Evolutionary conservation across 2,329 filamentous ascomycete genomes (phyloP).

Genomic region (Sarocladium oryzae): DNA sequence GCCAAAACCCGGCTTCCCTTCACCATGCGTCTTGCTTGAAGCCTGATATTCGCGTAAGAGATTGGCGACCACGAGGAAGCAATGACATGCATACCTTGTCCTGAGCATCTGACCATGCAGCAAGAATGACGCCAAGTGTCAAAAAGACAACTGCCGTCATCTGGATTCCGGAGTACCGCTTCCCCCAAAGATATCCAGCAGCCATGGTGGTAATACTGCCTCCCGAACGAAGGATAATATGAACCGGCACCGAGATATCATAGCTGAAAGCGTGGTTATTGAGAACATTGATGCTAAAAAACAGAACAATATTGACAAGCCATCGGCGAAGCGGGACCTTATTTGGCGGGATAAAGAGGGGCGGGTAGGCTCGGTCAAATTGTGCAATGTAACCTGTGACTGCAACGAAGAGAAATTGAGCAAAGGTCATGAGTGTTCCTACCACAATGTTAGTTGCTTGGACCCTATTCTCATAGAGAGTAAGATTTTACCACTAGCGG

Average conservation of each 20-base stretch:
- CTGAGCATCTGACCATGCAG: slow-evolving; percentile 83
- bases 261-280: slow-evolving; percentile 99
- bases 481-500: neutral
- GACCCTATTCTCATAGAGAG: slow-evolving; percentile 11
- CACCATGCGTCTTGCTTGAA: slow-evolving; percentile 7
- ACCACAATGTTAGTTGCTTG: neutral
- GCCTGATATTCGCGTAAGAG: slow-evolving; percentile 9
- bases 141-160: slow-evolving; percentile 75
- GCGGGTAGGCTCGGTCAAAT: slow-evolving; percentile 59
- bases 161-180: slow-evolving; percentile 74
- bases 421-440: slow-evolving; percentile 72
- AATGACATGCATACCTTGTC: slow-evolving; percentile 57
- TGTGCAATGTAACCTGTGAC: slow-evolving; percentile 71
- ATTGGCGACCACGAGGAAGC: neutral
- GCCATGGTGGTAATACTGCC: slow-evolving; percentile 94
- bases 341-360: slow-evolving; percentile 69
- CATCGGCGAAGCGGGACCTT: slow-evolving; percentile 79
- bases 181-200: slow-evolving; percentile 82
- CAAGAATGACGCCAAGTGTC: slow-evolving; percentile 78
- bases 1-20: slow-evolving; percentile 24
- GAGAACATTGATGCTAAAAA: slow-evolving; percentile 88
- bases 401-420: slow-evolving; percentile 80
- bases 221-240: slow-evolving; percentile 92
- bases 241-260: slow-evolving; percentile 89
- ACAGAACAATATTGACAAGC: slow-evolving; percentile 82